Evolutionary conservation across 257 asterid species (phyloP), one percentile per base, ranked within the genome.

Genomic region (Anisodus tanguticus): DNA sequence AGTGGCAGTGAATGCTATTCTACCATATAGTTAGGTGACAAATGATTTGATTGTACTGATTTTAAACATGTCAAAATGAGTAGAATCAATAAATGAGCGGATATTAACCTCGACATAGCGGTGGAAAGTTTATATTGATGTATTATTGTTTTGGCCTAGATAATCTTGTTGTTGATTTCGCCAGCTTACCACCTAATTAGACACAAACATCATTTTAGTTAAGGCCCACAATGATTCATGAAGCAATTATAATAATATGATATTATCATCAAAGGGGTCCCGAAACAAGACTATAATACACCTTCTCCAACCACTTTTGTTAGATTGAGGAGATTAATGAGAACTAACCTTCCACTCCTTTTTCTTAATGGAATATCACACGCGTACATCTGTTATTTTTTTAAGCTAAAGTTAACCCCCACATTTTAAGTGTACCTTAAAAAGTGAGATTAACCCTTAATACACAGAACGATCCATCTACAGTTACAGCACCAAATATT

Each of bases 121-220:
- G 26, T 53, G 49, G 49, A 12, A 53, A 53, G 45, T 77, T 13
- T 77, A 77, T 49, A 53, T 77, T 77, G 12, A 53, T 22, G 58
- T 71, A 71, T 71, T 71, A 45, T 45, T 71, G 39, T 71, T 71
- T 71, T 2, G n/a, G 39, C 3, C 15, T 45, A 17, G 10, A 70
- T 39, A 17, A 70, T 41, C 22, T 22, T 74, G 80, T 43, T 49
- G 7, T 51, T 53, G 19, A 77, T 53, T 77, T 26, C 3, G 19
- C 66, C 31, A 77, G 12, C 82, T 53, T 77, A 53, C 64, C 82
- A 53, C 82, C 82, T 53, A 77, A 54, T 53, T 64, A 77, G 66
- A 6, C 47, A 53, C 82, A 53, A 53, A 77, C 31, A 77, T 4
- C 66, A 37, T 53, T 26, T 77, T 77, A 53, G 53, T 53, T 53